A percentile compares a stretch with the other conserved stretches of the same genome.
phyloP scores from a whole-genome alignment of 1,284 basidiomycete genomes.

The Caloboletus inedulis region DNA sequence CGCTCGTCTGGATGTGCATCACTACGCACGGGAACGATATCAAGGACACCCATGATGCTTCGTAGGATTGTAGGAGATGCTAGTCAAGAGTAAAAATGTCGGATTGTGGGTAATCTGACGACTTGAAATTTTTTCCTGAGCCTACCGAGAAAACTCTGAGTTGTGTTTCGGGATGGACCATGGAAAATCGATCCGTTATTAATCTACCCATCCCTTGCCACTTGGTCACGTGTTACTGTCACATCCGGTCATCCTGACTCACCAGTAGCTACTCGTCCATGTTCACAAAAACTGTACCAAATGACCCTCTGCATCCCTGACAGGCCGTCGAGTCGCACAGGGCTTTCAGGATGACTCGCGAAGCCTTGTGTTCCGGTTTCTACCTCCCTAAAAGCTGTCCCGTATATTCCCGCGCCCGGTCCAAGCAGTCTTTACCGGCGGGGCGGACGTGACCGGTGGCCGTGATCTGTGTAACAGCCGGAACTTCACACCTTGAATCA shows the following conservation, averaged over 20 bases:
- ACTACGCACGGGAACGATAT: slow-evolving; percentile 53
- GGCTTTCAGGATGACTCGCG: neutral
- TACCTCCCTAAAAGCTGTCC: slow-evolving; percentile 21
- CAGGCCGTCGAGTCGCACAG: neutral
- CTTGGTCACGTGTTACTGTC: slow-evolving; percentile 15
- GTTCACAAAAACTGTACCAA: neutral
- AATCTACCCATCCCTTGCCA: neutral
- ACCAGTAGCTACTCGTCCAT: neutral
- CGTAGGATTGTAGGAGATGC: slow-evolving; percentile 9
- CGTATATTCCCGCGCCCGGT: slow-evolving; percentile 34
- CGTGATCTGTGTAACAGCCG: neutral
- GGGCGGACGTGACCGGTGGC: slow-evolving; percentile 19
- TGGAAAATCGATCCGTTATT: slow-evolving; percentile 2
- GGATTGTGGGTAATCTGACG: neutral
- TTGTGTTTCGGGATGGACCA: neutral
- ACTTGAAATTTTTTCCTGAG: slow-evolving; percentile 10
- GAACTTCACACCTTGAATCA: neutral
- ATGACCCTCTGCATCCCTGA: neutral
- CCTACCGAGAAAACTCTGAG: slow-evolving; percentile 11
- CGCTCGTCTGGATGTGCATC: neutral
- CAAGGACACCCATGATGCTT: slow-evolving; percentile 50
- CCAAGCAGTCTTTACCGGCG: slow-evolving; percentile 34
- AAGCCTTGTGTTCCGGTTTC: neutral
- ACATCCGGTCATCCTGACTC: neutral
- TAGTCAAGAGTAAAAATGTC: slow-evolving; percentile 4